Evolutionary conservation across 2,329 filamentous ascomycete species (phyloP), one percentile per base, ranked within the genome.

Genomic region (Emericellopsis cladophorae): DNA sequence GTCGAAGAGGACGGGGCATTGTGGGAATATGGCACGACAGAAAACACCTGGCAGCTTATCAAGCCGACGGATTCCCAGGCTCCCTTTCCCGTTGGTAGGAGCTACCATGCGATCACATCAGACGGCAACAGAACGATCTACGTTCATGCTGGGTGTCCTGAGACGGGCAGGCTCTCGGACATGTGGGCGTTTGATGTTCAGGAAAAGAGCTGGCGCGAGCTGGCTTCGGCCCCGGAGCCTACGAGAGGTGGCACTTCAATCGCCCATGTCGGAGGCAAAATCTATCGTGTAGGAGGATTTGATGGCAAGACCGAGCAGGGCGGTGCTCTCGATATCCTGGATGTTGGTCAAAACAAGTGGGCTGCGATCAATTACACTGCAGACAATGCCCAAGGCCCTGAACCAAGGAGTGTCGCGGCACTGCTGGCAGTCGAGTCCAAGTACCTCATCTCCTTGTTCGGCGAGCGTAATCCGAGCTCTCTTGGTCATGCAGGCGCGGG

Each of bases 221-320:
- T 74, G 8, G 48, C 67, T 0, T 52, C 66, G n/a, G 76, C 77
- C 0, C 74, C 74, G 0, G 66, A 55, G 0, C 69, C 74, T 46
- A 60, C 50, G 0, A 44, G 53, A 9, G 53, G 53, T 2, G 51
- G 76, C 0, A 59, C 75, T 0, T 75, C 70, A 2, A 37, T 73
- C 72, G 43, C 56, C 1, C 55, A 51, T 34, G 15, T 29, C 10
- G 36, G 45, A 6, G 54, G 48, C 4, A 57, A 65, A 41, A 33
- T 82, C 4, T 82, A 72, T 50, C 64, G 78, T 2, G 76, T 80
- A 66, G 73, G 75, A 45, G 79, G 79, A 0, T 82, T 81, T 41
- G 76, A 81, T 50, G 79, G 77, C 0, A 65, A 61, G 10, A 66
- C 51, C 0, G 78, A 82, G 48, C 65, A 74, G 29, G 78, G 79